Evolutionary conservation across 164 flowering plant genomes (phyloP).

Genomic region (Nymphaea colorata): DNA sequence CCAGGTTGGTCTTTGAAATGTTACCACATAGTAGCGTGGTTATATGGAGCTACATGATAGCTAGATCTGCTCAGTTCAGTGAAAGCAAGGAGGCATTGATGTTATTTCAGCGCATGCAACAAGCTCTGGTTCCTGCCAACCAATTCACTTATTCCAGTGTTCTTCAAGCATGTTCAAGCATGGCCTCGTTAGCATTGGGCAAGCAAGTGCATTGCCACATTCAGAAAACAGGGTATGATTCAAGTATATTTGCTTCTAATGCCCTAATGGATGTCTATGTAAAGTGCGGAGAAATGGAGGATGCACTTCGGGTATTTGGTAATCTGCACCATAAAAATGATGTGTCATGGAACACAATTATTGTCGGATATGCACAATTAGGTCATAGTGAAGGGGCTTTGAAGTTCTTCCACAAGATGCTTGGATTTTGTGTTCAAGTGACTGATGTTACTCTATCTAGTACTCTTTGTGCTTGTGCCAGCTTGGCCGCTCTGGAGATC

Average conservation of each 20-base stretch:
- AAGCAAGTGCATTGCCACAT: constrained; percentile 52
- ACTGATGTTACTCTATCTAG: constrained; percentile 74
- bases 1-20: constrained; percentile 42
- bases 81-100: constrained; percentile 39
- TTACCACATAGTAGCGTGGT: constrained; percentile 55
- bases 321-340: constrained; percentile 34
- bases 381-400: constrained; percentile 61
- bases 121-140: constrained; percentile 46
- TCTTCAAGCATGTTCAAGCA: constrained; percentile 62
- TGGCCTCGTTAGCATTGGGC: constrained; percentile 36
- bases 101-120: constrained; percentile 50
- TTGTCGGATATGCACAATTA: constrained; percentile 60
- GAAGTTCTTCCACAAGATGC: constrained; percentile 44
- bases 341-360: constrained; percentile 88
- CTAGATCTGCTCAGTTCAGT: constrained; percentile 59
- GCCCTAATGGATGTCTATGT: constrained; percentile 86
- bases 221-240: constrained; percentile 48
- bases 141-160: constrained; percentile 71
- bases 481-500: constrained; percentile 50
- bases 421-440: constrained; percentile 24
- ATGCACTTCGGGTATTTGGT: constrained; percentile 35
- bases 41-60: constrained; percentile 91
- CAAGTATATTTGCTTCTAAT: constrained; percentile 57
- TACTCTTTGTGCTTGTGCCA: constrained; percentile 70
- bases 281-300: constrained; percentile 58